A percentile compares a stretch with the other conserved stretches of the same genome.
phyloP scores from a whole-genome alignment of 352 stramenopile species.

The Phytophthora podocarpi region DNA sequence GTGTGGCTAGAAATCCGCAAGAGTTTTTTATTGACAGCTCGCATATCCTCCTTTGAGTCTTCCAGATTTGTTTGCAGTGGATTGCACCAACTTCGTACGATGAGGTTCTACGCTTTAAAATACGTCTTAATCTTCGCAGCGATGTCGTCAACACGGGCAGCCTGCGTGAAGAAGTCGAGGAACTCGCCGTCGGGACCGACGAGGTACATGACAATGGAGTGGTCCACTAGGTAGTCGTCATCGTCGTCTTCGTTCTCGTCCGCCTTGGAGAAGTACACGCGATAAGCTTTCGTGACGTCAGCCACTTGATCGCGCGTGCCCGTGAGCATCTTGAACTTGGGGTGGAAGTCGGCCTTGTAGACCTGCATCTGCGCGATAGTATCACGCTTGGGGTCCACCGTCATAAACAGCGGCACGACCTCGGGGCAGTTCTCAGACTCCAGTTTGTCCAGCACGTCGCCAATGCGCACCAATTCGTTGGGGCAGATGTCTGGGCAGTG shows the following conservation, averaged over 20 bases:
- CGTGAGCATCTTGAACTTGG: constrained; percentile 89
- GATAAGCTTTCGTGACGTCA: constrained; percentile 97
- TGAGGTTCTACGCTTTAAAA: constrained; percentile 33
- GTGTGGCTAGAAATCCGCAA: too few species aligned
- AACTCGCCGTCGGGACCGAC: constrained; percentile 96
- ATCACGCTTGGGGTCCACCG: constrained; percentile 97
- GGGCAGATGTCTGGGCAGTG: constrained; percentile 99
- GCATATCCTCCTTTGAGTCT: background rate
- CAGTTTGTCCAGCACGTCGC: constrained; percentile 94
- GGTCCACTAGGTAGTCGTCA: constrained; percentile 99
- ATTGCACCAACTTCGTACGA: background rate
- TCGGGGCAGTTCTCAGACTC: constrained; percentile 62
- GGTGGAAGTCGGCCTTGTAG: constrained; percentile 95
- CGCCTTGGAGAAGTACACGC: constrained; percentile 99
- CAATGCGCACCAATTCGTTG: constrained; percentile 98
- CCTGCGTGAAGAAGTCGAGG: constrained; percentile 99
- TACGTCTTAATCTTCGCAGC: constrained; percentile 92
- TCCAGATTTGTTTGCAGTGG: background rate
- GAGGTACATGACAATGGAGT: constrained; percentile 99
- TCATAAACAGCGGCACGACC: constrained; percentile 96
- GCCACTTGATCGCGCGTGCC: constrained; percentile 95
- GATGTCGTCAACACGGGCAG: constrained; percentile 94
- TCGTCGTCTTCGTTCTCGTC: constrained; percentile 94
- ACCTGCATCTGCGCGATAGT: constrained; percentile 95
- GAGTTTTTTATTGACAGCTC: background rate